Base-by-base conservation (phyloP, 1,284 basidiomycete genomes). In the Dichomitus squalens region DNA sequence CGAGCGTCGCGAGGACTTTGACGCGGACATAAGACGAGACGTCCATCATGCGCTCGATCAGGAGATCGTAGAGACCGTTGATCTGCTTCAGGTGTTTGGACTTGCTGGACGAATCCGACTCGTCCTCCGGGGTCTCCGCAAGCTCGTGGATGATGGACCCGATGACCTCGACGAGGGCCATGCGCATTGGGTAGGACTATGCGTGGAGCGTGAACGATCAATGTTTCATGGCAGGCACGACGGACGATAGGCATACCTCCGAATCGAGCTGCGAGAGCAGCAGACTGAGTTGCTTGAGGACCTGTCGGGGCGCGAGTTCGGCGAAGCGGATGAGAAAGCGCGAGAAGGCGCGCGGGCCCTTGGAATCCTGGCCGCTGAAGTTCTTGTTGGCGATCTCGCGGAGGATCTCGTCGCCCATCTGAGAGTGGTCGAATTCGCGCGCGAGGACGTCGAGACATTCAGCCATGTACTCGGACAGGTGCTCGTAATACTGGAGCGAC, bases 171-270 rank as follows among this genome's bases (percentile, higher is more conserved):
- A 97, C 85, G 54, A 97, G 81, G 0, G 92, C 93, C 77, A 95
- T 93, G 35, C 97, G 92, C 88, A 99, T 96, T 0, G 95, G 93
- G 68, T 98, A 97, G 0, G 94, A 90, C 92, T 95, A 53, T 0
- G 8, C n/a, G 18, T 20, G n/a, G 36, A 33, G 21, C 3, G 23
- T 35, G 5, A 29, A 25, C 23, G 11, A 14, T 29, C 7, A 59
- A 9, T 21, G 34, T 14, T 39, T 3, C 12, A 9, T 16, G 16
- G 23, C 59, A 7, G 43, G 43, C 51, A 18, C 50, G 31, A 4
- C 21, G 43, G 56, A 40, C 41, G 25, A 49, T 2, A 16, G 7
- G 69, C 83, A 20, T 67, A 92, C 94, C 76, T 99, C 96, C 31
- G 92, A 95, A 69, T 99, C 96, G 33, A 98, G 79, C 68, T 98